Percentiles rank a stretch among this genome's conserved stretches.
phyloP scores from a whole-genome alignment of 2,329 filamentous ascomycete genomes.

The Aspergillus carbonarius region DNA sequence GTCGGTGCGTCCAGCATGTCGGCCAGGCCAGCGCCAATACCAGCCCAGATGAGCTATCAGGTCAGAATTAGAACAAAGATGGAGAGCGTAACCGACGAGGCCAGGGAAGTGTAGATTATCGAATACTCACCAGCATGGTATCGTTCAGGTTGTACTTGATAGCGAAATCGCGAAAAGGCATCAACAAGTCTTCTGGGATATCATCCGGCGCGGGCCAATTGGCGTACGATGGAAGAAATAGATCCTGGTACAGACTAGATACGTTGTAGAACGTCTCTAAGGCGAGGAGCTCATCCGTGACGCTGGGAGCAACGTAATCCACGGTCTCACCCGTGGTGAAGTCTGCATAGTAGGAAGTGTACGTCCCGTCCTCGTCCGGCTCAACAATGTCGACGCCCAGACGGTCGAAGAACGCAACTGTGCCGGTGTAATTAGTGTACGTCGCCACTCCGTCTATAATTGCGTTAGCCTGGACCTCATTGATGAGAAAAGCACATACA shows the following conservation, averaged over 20 bases:
- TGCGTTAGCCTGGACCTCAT: too few species aligned
- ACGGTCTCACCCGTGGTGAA: constrained; percentile 18
- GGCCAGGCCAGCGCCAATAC: constrained; percentile 17
- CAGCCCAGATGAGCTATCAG: not conserved
- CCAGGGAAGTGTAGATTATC: not conserved
- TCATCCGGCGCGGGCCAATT: constrained; percentile 15
- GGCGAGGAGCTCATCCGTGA: constrained; percentile 12
- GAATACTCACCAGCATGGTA: constrained; percentile 4
- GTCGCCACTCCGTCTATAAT: constrained; percentile 15
- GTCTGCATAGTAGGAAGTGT: constrained; percentile 17
- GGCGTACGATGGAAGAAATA: constrained; percentile 17
- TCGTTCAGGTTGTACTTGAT: constrained; percentile 22
- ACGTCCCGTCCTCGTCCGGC: constrained; percentile 1
- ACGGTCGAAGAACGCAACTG: constrained; percentile 21
- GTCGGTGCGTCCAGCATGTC: constrained; percentile 16
- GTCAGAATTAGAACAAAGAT: not conserved
- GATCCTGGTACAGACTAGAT: constrained; percentile 19
- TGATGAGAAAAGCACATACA: not conserved
- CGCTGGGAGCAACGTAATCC: constrained; percentile 2
- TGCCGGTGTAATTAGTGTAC: constrained; percentile 18
- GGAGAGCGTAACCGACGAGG: too few species aligned
- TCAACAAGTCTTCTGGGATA: constrained; percentile 23
- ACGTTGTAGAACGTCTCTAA: constrained; percentile 20
- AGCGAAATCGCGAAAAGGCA: constrained; percentile 24
- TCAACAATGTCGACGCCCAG: constrained; percentile 14